Percentiles rank a stretch among this genome's conserved stretches.
Evolutionary conservation across 352 stramenopile genomes (phyloP).

Genomic region (Phytophthora syringae): DNA sequence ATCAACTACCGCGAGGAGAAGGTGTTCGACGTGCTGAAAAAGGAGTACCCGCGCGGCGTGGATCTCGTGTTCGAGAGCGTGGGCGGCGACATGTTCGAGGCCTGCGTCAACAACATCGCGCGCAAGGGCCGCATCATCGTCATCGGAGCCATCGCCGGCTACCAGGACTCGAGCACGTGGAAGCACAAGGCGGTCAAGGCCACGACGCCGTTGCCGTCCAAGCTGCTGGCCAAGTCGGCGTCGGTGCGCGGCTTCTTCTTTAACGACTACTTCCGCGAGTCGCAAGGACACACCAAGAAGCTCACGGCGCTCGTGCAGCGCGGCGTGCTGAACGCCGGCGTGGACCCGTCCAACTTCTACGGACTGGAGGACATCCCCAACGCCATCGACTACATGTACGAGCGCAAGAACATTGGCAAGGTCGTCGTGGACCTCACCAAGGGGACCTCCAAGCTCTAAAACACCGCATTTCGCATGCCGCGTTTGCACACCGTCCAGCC

Average conservation of each 20-base stretch:
- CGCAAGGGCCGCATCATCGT: conserved; percentile 63
- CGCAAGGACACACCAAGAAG: conserved; percentile 46
- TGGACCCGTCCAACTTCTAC: conserved; percentile 58
- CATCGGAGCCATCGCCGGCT: conserved; percentile 64
- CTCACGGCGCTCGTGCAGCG: conserved; percentile 59
- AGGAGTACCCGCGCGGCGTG: conserved; percentile 70
- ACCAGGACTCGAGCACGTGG: conserved; percentile 47
- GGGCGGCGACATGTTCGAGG: conserved; percentile 59
- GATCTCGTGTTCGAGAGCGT: conserved; percentile 76
- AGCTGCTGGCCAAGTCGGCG: conserved; percentile 43
- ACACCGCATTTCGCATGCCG: conserved; percentile 53
- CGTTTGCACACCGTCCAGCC: conserved; percentile 66
- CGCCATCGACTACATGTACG: conserved; percentile 79
- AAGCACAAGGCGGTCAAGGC: conserved; percentile 38
- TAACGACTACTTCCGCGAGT: conserved; percentile 47
- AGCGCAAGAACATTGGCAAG: conserved; percentile 84
- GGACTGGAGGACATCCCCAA: conserved; percentile 65
- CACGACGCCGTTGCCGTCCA: conserved; percentile 35
- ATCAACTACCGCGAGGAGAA: conserved; percentile 90
- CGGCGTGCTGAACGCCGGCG: conserved; percentile 55
- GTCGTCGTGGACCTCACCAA: conserved; percentile 74
- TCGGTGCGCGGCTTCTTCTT: conserved; percentile 63
- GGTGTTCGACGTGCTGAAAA: conserved; percentile 61
- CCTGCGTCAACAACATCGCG: conserved; percentile 64
- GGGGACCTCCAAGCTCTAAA: conserved; percentile 36